Percentiles rank a stretch among this genome's conserved stretches.
Conservation (phyloP, 1,139 yeast genomes). For the Hyphopichia buzzinii region DNA sequence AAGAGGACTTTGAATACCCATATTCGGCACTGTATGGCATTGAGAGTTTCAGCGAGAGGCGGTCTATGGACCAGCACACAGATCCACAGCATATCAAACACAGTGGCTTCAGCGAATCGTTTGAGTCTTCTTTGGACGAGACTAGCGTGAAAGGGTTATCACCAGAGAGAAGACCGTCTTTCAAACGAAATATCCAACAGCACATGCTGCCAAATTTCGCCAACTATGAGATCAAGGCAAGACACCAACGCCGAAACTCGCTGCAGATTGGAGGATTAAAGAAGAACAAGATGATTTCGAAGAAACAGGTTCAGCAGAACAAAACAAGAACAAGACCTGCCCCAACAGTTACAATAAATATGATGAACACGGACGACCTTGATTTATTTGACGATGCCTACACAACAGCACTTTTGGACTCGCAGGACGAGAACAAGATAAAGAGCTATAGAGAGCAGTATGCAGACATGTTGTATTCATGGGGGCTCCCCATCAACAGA, state of each 20-base stretch:
- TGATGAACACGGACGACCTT: slow-evolving; percentile 53
- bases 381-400: slow-evolving; percentile 53
- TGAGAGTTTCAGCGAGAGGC: slow-evolving; percentile 8
- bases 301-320: not conserved
- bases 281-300: slow-evolving; percentile 7
- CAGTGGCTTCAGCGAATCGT: slow-evolving; percentile 1
- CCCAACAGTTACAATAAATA: slow-evolving; percentile 49
- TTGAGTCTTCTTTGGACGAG: slow-evolving; percentile 26
- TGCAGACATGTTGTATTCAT: slow-evolving; percentile 72
- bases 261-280: slow-evolving; percentile 7
- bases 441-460: slow-evolving; percentile 64
- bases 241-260: not conserved
- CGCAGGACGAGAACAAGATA: slow-evolving; percentile 45
- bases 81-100: too few species aligned
- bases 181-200: slow-evolving; percentile 8
- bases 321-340: slow-evolving; percentile 21
- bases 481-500: slow-evolving; percentile 81
- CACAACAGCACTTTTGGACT: slow-evolving; percentile 45
- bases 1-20: slow-evolving; percentile 13
- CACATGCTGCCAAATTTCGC: not conserved
- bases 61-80: too few species aligned
- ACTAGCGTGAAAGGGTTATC: slow-evolving; percentile 26
- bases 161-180: slow-evolving; percentile 20
- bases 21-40: slow-evolving; percentile 6
- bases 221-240: not conserved